These are phyloP conservation scores for Pseudonitzschia multistriata DNA, from an alignment of 108 stramenopile genomes.

Conservation along the genomic window DNA sequence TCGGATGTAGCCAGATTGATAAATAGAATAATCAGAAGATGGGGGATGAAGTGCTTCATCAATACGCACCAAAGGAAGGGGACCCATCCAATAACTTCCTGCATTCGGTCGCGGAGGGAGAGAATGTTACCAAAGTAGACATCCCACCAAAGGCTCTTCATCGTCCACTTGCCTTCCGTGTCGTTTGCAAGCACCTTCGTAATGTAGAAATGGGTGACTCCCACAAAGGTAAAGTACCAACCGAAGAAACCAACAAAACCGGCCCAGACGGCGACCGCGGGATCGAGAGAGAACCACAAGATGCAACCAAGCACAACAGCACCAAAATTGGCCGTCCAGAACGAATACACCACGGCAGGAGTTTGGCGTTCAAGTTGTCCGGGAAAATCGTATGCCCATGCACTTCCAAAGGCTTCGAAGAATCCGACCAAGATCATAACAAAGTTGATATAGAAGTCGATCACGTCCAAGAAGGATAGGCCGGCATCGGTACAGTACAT, in stretches of 20 bases:
- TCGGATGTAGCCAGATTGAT: constrained; percentile 42
- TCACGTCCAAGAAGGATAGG: constrained; percentile 50
- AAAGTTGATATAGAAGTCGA: constrained; percentile 72
- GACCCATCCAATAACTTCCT: constrained; percentile 44
- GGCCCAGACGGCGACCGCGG: constrained; percentile 32
- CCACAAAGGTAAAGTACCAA: constrained; percentile 30
- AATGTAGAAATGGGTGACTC: constrained; percentile 36
- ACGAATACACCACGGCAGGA: constrained; percentile 33
- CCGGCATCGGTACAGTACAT: constrained; percentile 59
- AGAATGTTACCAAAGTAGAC: constrained; percentile 45
- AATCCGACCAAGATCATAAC: constrained; percentile 63
- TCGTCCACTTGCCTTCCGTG: constrained; percentile 29
- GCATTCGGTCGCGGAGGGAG: constrained; percentile 37
- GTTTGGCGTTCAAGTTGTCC: constrained; percentile 38
- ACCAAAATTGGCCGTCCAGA: constrained; percentile 49
- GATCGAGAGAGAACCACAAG: constrained; percentile 43
- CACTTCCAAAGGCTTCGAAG: constrained; percentile 52
- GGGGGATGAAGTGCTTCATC: constrained; percentile 57
- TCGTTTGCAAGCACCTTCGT: constrained; percentile 27
- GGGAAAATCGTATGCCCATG: constrained; percentile 57
- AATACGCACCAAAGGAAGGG: constrained; percentile 51
- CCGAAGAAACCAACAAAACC: constrained; percentile 45
- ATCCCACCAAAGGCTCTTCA: constrained; percentile 41
- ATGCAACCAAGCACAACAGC: constrained; percentile 38
- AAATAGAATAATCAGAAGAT: constrained; percentile 58